Percentiles rank a stretch among this genome's conserved stretches.
These are phyloP conservation scores for Lumnitzera littorea DNA, from an alignment of 345 rosid species.

Conservation along the genomic window DNA sequence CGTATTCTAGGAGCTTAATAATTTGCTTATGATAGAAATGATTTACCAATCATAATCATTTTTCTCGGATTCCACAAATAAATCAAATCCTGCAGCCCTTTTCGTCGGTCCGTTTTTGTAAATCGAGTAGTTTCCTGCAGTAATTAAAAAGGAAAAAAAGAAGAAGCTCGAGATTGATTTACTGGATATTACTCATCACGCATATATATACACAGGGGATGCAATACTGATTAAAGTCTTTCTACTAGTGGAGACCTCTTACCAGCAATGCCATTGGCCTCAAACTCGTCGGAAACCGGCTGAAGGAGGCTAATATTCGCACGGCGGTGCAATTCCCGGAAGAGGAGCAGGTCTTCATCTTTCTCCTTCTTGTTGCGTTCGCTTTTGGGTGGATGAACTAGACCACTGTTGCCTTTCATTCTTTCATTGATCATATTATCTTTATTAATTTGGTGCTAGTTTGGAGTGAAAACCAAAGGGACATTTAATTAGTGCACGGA, in stretches of 20 bases:
- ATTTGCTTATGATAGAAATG: no score
- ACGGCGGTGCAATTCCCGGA: constrained; percentile 45
- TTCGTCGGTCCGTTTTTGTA: constrained; percentile 31
- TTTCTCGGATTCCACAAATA: constrained; percentile 30
- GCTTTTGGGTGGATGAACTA: neutral
- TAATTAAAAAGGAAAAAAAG: no score
- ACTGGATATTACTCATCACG: neutral
- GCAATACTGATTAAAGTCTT: no score
- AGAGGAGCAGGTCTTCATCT: constrained; percentile 51
- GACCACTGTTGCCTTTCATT: neutral
- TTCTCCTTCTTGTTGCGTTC: constrained; percentile 12
- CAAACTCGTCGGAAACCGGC: constrained; percentile 56
- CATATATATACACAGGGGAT: neutral
- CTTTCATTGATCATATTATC: neutral
- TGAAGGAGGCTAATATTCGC: constrained; percentile 45
- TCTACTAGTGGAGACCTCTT: neutral
- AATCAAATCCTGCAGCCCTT: constrained; percentile 28
- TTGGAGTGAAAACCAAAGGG: no score
- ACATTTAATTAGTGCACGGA: no score
- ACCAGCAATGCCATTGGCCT: constrained; percentile 17
- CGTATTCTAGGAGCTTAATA: no score
- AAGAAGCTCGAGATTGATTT: neutral
- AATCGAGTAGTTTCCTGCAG: constrained; percentile 33
- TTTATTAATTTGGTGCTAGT: neutral
- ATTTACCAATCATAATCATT: constrained; percentile 49